Base-by-base conservation (phyloP, 192 early-diverging fungal genomes). In the Backusella westeae region DNA sequence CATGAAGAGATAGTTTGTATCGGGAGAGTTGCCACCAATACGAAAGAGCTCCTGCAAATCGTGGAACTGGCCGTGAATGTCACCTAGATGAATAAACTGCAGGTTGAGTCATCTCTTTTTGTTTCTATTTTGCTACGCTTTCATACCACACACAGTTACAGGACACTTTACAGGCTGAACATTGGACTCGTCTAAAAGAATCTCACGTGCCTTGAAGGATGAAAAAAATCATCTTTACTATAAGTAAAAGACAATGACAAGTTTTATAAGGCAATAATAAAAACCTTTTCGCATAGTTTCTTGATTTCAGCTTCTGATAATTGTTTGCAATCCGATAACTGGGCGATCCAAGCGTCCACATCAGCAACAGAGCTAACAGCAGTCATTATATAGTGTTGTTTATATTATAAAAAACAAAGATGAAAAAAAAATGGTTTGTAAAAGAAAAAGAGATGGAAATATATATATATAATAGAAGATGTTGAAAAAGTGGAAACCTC, bases 1-100 rank as follows among this genome's bases (percentile, higher is more conserved):
- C 96, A 99, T 96, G 84, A 99, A 99, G 36, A 99, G 88, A 79
- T 99, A 99, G 86, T 98, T 98, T 75, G 97, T 99, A 79, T 98
- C 91, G 5, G 98, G 97, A 69, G 94, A 94, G 75, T 96, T 92
- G 76, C 98, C 98, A 69, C 98, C 97, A 73, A 98, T 97, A 72
- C 92, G 91, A 84, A 99, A 97, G 34, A 99, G 91, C 85, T 98
- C 97, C 77, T 97, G 93, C 68, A 99, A 87, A 83, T 98, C 98
- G 81, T 96, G 95, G 79, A 98, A 99, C 85, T 99, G 98, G 9
- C 98, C 98, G 79, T 99, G 98, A 53, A 99, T 96, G 83, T 99
- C 98, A 76, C 82, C 78, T 79, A 71, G 1, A 68, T 34, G 52
- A 53, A 46, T 1, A 23, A 46, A 52, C 2, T 0, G 8, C 52